phyloP scores from a whole-genome alignment of 2,329 filamentous ascomycete species.

The Cercospora sojina region DNA sequence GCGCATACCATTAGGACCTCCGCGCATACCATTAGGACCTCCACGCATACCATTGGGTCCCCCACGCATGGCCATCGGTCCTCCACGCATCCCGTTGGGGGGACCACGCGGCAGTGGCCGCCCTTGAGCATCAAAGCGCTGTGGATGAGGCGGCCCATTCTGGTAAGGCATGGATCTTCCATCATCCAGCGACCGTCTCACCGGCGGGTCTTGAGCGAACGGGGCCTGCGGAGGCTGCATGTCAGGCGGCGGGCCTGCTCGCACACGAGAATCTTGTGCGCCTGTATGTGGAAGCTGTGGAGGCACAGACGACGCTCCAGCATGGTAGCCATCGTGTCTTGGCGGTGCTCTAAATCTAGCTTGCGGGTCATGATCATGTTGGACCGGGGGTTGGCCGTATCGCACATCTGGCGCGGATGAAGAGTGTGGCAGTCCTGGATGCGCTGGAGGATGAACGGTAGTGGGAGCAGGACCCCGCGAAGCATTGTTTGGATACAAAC shows the following conservation, averaged over 20 bases:
- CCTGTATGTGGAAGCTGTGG: constrained; percentile 17
- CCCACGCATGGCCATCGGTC: constrained; percentile 6
- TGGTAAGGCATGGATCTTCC: constrained; percentile 30
- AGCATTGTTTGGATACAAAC: constrained; percentile 33
- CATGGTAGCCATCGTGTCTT: constrained; percentile 16
- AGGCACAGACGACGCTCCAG: constrained; percentile 9
- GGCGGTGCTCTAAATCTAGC: constrained; percentile 8
- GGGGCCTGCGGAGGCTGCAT: constrained; percentile 31
- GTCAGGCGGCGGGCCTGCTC: constrained; percentile 13
- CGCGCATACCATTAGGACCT: constrained; percentile 4
- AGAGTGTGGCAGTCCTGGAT: constrained; percentile 20
- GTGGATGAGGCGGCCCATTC: constrained; percentile 28
- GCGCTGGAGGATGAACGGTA: constrained; percentile 12
- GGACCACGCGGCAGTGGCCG: constrained; percentile 14
- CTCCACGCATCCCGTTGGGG: constrained; percentile 5
- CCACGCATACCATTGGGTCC: constrained; percentile 6
- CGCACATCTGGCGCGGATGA: constrained; percentile 21
- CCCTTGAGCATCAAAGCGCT: constrained; percentile 19
- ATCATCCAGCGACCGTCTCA: constrained; percentile 34
- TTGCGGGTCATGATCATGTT: constrained; percentile 9
- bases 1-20: constrained; percentile 2
- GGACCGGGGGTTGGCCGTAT: constrained; percentile 17
- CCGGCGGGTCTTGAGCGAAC: constrained; percentile 25
- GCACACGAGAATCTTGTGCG: constrained; percentile 18
- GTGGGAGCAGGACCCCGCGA: constrained; percentile 2